Base-by-base conservation (phyloP, 2,329 filamentous ascomycete species). In the Colletotrichum sp. region DNA sequence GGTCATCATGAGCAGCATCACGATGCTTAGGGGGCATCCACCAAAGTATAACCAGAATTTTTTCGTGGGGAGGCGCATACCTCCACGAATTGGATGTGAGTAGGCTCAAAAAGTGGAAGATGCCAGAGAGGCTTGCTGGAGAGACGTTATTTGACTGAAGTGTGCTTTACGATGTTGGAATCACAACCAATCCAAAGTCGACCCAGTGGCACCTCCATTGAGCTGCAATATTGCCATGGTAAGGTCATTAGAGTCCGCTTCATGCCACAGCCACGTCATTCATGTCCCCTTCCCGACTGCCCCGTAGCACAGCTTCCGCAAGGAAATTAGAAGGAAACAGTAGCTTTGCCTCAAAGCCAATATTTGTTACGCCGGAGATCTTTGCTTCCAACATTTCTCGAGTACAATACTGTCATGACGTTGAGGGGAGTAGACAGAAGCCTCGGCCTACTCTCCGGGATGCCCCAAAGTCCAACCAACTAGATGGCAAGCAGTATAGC, bases 341-440 rank as follows among this genome's bases (percentile, higher is more conserved):
- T 2, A 49, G 9, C 18, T 49, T 52, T 52, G n/a, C 10, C n/a
- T 52, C 44, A 13, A 21, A n/a, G n/a, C 44, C n/a, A 52, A 7
- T 4, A 2, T 8, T 13, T 52, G n/a, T 0, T 21, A 52, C 10
- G 10, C 39, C 8, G 18, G 39, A n/a, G 8, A 49, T n/a, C 39
- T 49, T 49, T n/a, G 39, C 9, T n/a, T n/a, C 18, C 39, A 49
- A 3, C 39, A n/a, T 49, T 49, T 49, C 39, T n/a, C 16, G 39
- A 18, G 39, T n/a, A 1, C 39, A 44, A 0, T n/a, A n/a, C 8
- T 44, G 9, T 6, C 1, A 44, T 44, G 39, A 0, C 8, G 1
- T 6, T 1, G 5, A 44, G 39, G 5, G 1, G 18, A 16, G 39
- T 5, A n/a, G 2, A n/a, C 39, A 6, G 36, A n/a, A 52, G n/a